Evolutionary conservation across 441 rosid genomes (phyloP).

Genomic region (Melastoma candidum): DNA sequence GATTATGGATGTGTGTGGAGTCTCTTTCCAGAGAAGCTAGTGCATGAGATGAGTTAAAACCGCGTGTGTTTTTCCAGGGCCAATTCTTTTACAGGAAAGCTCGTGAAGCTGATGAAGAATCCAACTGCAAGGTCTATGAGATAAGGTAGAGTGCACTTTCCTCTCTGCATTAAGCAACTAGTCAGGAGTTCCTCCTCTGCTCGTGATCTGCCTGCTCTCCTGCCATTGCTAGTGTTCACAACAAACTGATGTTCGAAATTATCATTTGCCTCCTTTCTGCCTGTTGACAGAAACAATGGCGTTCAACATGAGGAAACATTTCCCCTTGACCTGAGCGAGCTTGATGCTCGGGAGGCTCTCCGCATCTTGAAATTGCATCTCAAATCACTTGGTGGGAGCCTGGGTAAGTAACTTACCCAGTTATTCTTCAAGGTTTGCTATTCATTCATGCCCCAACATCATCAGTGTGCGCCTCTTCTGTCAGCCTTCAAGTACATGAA

Average conservation of each 20-base stretch:
- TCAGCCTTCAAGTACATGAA: constrained; percentile 48
- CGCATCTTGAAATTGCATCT: constrained; percentile 38
- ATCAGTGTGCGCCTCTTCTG: constrained; percentile 1
- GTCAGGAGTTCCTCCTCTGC: background rate
- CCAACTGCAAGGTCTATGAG: constrained; percentile 36
- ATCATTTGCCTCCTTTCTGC: background rate
- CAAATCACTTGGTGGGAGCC: constrained; percentile 36
- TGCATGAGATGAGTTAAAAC: too few species aligned
- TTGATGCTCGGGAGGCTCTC: constrained; percentile 32
- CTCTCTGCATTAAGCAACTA: background rate
- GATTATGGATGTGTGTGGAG: too few species aligned
- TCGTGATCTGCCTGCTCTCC: background rate
- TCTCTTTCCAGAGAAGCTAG: too few species aligned
- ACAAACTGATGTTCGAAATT: background rate
- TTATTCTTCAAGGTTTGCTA: background rate
- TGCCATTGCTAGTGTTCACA: background rate
- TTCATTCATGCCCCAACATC: constrained; percentile 1
- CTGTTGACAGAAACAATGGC: constrained; percentile 21
- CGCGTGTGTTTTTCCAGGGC: constrained; percentile 35
- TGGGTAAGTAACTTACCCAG: constrained; percentile 26
- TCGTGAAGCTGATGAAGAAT: constrained; percentile 45
- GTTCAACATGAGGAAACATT: constrained; percentile 15
- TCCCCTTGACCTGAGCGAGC: constrained; percentile 32
- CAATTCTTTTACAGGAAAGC: constrained; percentile 33
- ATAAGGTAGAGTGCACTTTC: constrained; percentile 26